Base-by-base conservation (phyloP, 2,329 filamentous ascomycete genomes). In the Pseudocercospora crystallina region DNA sequence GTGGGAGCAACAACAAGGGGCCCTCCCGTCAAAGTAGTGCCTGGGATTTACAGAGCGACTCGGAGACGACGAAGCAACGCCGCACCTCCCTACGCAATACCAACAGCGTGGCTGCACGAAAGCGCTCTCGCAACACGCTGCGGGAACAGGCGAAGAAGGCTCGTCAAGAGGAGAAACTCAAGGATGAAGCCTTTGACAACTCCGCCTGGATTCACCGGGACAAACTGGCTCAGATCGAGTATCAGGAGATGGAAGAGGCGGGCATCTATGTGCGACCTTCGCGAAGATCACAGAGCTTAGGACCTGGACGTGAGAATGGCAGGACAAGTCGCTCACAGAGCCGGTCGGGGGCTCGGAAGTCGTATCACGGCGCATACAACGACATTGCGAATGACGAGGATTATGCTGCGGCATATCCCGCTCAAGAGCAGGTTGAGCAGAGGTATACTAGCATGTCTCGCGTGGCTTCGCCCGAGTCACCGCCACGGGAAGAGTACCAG, bases 121-220 rank as follows among this genome's bases (percentile, higher is more conserved):
- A 65, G 47, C 56, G 58, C 8, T 66, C 63, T 8, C 56, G 58
- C 17, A 63, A 62, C 36, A 46, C 58, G 10, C 51, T 66, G 37
- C 50, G 57, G 13, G 60, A 62, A 7, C 56, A 53, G 38, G 33
- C 17, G 38, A 47, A 54, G 30, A 48, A 51, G 9, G 47, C 59
- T 39, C 54, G 44, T 42, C 39, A 30, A 15, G 43, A 59, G 17
- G 44, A 55, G 33, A 31, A 49, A 31, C 10, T 34, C 2, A 42
- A 39, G 17, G 34, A 46, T 32, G 33, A 40, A 13, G 32, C 45
- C 12, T 39, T 35, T 31, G 84, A 86, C 54, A 78, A 82, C 54
- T 87, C 84, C 30, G 86, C 89, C 69, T 94, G 89, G 89, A 92
- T 94, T 61, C 89, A 94, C 65, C 78, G 89, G 49, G 89, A 94